A percentile compares a stretch with the other conserved stretches of the same genome.
These are phyloP conservation scores for Alternaria gansuensis DNA, from an alignment of 2,329 filamentous ascomycete species.

Conservation along the genomic window DNA sequence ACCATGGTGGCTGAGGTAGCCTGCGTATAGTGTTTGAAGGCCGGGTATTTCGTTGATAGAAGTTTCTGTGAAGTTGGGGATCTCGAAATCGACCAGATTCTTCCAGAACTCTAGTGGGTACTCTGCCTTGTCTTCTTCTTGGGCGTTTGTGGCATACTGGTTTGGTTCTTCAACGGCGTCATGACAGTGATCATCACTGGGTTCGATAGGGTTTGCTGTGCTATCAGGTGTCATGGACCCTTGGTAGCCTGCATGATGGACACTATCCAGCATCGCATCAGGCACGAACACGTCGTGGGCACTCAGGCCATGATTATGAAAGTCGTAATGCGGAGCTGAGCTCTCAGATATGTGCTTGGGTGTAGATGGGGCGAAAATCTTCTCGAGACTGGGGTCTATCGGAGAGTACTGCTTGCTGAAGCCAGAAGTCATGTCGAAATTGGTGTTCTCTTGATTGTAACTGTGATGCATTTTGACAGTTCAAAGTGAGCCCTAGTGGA, in stretches of 20 bases:
- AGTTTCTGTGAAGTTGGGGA: constrained; percentile 14
- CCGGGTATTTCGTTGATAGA: constrained; percentile 17
- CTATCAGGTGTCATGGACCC: not conserved
- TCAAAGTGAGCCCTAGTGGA: not conserved
- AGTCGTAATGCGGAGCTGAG: not conserved
- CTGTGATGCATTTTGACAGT: constrained; percentile 4
- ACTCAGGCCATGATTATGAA: not conserved
- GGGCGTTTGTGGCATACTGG: not conserved
- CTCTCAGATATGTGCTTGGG: not conserved
- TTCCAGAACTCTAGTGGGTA: not conserved
- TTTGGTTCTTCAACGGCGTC: not conserved
- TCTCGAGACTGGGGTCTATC: not conserved
- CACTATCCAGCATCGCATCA: not conserved
- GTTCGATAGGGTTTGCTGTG: not conserved
- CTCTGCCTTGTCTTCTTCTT: not conserved
- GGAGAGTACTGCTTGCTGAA: not conserved
- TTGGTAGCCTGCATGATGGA: not conserved
- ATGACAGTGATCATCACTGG: constrained; percentile 1
- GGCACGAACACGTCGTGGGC: not conserved
- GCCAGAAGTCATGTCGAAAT: not conserved
- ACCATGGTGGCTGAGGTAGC: constrained; percentile 23
- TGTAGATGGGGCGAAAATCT: not conserved
- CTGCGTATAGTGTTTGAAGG: constrained; percentile 24
- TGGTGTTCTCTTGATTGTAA: not conserved
- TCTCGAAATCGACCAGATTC: constrained; percentile 9